These are phyloP conservation scores for Vanrija humicola DNA, from an alignment of 1,284 basidiomycete genomes.

Conservation along the genomic window DNA sequence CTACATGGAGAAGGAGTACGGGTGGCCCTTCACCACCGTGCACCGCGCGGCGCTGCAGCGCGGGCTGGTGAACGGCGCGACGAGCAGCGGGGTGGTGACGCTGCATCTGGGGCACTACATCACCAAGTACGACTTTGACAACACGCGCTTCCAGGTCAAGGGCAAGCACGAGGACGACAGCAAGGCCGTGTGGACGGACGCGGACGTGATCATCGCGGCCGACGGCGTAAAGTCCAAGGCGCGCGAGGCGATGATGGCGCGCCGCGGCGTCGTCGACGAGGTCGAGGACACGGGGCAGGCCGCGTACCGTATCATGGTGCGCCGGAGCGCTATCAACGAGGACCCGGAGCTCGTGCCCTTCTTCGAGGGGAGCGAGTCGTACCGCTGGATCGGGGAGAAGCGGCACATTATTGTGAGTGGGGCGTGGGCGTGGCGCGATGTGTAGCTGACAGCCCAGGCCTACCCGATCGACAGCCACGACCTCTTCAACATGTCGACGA, in stretches of 20 bases:
- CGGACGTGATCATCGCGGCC: slow-evolving; percentile 45
- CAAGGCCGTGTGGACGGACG: slow-evolving; percentile 35
- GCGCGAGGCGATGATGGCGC: slow-evolving; percentile 35
- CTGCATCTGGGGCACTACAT: slow-evolving; percentile 33
- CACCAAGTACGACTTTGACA: slow-evolving; percentile 38
- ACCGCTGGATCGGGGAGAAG: slow-evolving; percentile 48
- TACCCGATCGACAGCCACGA: slow-evolving; percentile 43
- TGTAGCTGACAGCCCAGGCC: slow-evolving; percentile 14
- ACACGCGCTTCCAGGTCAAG: slow-evolving; percentile 30
- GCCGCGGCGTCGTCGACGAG: slow-evolving; percentile 39
- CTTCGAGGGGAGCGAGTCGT: slow-evolving; percentile 35
- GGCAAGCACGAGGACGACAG: neutral
- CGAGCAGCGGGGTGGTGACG: slow-evolving; percentile 29
- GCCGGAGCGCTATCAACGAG: slow-evolving; percentile 34
- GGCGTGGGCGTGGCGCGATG: too few species aligned
- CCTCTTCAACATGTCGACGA: slow-evolving; percentile 46
- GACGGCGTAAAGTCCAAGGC: slow-evolving; percentile 46
- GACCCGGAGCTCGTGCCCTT: slow-evolving; percentile 46
- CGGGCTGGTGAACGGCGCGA: slow-evolving; percentile 31
- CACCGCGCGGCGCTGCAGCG: slow-evolving; percentile 45
- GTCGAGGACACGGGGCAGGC: slow-evolving; percentile 49
- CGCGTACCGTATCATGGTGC: slow-evolving; percentile 47
- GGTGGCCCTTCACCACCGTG: slow-evolving; percentile 36
- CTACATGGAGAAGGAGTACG: slow-evolving; percentile 38
- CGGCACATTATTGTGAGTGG: slow-evolving; percentile 43